A percentile compares a stretch with the other conserved stretches of the same genome.
These are phyloP conservation scores for Berberis vulgaris DNA, from an alignment of 164 flowering plant genomes.

Conservation along the genomic window DNA sequence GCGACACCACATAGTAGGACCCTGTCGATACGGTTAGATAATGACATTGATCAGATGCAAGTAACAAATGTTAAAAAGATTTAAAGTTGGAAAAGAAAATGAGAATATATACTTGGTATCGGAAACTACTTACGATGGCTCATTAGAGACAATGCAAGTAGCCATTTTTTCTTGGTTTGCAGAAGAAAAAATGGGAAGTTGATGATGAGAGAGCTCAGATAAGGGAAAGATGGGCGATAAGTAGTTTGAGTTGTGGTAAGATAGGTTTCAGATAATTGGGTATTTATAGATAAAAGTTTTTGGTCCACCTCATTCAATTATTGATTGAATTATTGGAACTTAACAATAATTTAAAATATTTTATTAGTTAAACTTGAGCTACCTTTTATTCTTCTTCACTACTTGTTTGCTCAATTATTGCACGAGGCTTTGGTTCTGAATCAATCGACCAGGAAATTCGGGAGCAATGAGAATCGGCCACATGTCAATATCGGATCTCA, in stretches of 20 bases:
- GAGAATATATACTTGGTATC: background rate
- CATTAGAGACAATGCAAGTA: slow-evolving; percentile 16
- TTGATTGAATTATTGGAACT: slow-evolving; percentile 5
- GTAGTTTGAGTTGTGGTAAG: background rate
- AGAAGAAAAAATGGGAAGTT: background rate
- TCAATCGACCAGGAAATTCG: background rate
- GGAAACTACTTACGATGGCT: slow-evolving; percentile 2
- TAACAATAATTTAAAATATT: slow-evolving; percentile 5
- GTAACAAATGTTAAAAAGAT: background rate
- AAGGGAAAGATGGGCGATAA: background rate
- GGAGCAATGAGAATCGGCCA: slow-evolving; percentile 3
- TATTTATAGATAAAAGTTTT: slow-evolving; percentile 3
- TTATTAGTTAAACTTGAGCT: background rate
- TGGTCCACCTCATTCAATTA: slow-evolving; percentile 3
- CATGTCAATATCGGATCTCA: background rate
- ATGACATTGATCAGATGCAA: background rate
- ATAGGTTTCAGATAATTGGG: background rate
- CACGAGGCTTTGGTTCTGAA: background rate
- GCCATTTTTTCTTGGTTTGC: slow-evolving; percentile 4
- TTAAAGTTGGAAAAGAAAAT: background rate
- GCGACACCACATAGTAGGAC: no score
- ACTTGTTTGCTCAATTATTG: background rate
- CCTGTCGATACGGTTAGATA: no score
- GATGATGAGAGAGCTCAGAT: background rate
- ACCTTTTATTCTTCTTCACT: background rate